phyloP scores from a whole-genome alignment of 1,284 basidiomycete species.

The Ustilago vetiveriae region DNA sequence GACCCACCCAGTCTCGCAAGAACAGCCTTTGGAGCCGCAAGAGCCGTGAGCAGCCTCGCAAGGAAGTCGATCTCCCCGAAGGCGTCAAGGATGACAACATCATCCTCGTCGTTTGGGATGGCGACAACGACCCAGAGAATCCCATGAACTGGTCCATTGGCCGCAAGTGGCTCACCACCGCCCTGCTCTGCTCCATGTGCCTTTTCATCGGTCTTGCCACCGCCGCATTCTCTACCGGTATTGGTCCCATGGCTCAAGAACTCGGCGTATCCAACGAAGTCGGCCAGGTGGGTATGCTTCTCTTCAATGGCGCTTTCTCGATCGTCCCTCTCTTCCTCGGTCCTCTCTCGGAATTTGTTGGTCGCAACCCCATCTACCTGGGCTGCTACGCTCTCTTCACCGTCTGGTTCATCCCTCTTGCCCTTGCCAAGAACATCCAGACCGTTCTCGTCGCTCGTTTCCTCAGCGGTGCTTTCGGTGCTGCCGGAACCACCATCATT shows the following conservation, averaged over 20 bases:
- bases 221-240: constrained; percentile 63
- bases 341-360: constrained; percentile 66
- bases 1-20: constrained; percentile 31
- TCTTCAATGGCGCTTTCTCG: constrained; percentile 59
- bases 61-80: constrained; percentile 22
- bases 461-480: constrained; percentile 65
- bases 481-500: constrained; percentile 60
- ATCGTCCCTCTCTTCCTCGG: constrained; percentile 63
- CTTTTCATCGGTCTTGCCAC: constrained; percentile 65
- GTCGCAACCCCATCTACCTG: constrained; percentile 65
- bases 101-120: constrained; percentile 58
- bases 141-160: constrained; percentile 56
- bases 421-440: constrained; percentile 64
- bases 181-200: constrained; percentile 62
- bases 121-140: constrained; percentile 54
- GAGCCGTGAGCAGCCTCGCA: constrained; percentile 36
- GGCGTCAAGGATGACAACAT: constrained; percentile 48
- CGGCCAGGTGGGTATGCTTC: constrained; percentile 65
- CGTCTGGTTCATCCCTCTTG: constrained; percentile 62
- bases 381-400: constrained; percentile 64
- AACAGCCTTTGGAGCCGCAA: constrained; percentile 48
- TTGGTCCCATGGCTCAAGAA: constrained; percentile 60
- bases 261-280: constrained; percentile 59
- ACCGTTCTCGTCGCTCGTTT: constrained; percentile 62
- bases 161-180: constrained; percentile 55